Percentiles rank a stretch among this genome's conserved stretches.
phyloP scores from a whole-genome alignment of 495 filamentous ascomycete genomes.

The Acidiella bohemica region DNA sequence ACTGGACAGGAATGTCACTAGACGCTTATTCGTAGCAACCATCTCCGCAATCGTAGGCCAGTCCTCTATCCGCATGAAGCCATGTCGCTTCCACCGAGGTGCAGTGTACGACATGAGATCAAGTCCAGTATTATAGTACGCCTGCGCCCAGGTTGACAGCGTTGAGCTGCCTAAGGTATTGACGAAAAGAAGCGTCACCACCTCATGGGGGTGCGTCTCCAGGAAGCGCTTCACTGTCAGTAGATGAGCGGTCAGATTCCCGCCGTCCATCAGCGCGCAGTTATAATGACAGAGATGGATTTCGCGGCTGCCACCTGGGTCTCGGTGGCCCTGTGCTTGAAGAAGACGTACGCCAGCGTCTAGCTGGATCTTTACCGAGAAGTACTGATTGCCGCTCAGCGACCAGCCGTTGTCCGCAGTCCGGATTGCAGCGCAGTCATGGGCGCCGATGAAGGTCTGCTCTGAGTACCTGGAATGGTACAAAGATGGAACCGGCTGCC shows the following conservation, averaged over 20 bases:
- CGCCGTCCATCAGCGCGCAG: slow-evolving; percentile 18
- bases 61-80: slow-evolving; percentile 2
- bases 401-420: slow-evolving; percentile 13
- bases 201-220: slow-evolving; percentile 7
- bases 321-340: slow-evolving; percentile 15
- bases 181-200: slow-evolving; percentile 16
- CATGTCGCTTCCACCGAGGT: not conserved
- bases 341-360: slow-evolving; percentile 10
- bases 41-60: slow-evolving; percentile 15
- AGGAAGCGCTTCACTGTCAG: slow-evolving; percentile 2
- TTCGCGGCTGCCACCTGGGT: slow-evolving; percentile 1
- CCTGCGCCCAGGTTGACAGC: slow-evolving; percentile 1
- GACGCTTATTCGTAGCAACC: slow-evolving; percentile 8
- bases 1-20: slow-evolving; percentile 12
- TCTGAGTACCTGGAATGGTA: slow-evolving; percentile 10
- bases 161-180: not conserved
- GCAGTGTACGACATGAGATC: slow-evolving; percentile 8
- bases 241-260: slow-evolving; percentile 7
- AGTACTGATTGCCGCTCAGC: slow-evolving; percentile 16
- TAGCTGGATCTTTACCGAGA: slow-evolving; percentile 11
- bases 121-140: slow-evolving; percentile 6
- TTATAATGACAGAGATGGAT: slow-evolving; percentile 17
- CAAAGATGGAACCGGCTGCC: not conserved
- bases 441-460: slow-evolving; percentile 14
- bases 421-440: slow-evolving; percentile 6